Base-by-base conservation (phyloP, 78 protist genomes). In the Protostelium mycophagum region DNA sequence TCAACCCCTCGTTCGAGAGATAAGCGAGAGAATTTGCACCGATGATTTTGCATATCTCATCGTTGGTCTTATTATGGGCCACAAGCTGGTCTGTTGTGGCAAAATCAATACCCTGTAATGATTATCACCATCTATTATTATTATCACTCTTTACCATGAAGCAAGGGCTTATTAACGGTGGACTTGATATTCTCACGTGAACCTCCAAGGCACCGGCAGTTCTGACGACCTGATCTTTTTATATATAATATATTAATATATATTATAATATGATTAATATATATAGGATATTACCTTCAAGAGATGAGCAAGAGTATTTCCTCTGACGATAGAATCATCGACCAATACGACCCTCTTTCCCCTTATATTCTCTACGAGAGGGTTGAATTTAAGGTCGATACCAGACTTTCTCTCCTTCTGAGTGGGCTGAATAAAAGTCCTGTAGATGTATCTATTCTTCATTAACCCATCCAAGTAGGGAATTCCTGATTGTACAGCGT, bases 391-490 rank as follows among this genome's bases (percentile, higher is more conserved):
- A 5, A 92, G 88, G 84, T 89, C 88, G 34, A 92, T 92, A 36
- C 93, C 95, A 29, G 88, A 90, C 36, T 92, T 91, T 73, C 95
- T 83, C 29, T 88, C 86, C 38, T 92, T 90, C 34, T 92, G 93
- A 0, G 93, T 37, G 34, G 95, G 95, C 85, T 92, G 95, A 89
- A 92, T 92, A 36, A 92, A 92, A 28, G 95, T 92, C 35, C 95
- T 34, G 38, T 90, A 90, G 38, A 92, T 92, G 37, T 92, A 92
- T 84, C 95, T 86, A 39, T 92, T 92, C 84, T 92, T 92, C 10
- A 90, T 90, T 0, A 92, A 28, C 36, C 95, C 95, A 28, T 92
- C 95, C 10, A 83, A 88, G 85, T 89, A 92, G 73, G 90, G 88
- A 0, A 89, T 35, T 31, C 95, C 95, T 0, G 86, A 36, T 36